These are phyloP conservation scores for Senecio squalidus DNA, from an alignment of 140 eudicot species.

Conservation along the genomic window DNA sequence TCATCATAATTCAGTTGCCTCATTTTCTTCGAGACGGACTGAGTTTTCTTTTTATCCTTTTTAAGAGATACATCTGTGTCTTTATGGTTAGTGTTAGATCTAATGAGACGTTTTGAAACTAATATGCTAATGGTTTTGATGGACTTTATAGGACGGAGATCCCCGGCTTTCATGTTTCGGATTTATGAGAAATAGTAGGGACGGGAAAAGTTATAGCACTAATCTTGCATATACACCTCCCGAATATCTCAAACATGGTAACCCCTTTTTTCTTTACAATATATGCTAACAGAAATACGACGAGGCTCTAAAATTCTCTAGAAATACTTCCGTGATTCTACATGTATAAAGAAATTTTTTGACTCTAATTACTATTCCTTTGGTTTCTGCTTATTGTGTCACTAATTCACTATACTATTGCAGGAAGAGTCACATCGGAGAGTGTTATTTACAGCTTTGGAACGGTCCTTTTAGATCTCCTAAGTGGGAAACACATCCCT, in stretches of 20 bases:
- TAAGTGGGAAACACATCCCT: constrained; percentile 95
- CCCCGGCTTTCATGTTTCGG: constrained; percentile 93
- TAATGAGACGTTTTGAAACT: not conserved
- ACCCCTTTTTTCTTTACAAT: constrained; percentile 3
- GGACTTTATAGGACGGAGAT: constrained; percentile 71
- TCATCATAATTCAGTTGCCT: not conserved
- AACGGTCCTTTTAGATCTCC: constrained; percentile 75
- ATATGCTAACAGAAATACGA: not conserved
- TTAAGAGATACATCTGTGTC: not conserved
- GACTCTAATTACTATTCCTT: not conserved
- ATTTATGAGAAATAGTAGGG: constrained; percentile 84
- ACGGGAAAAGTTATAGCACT: constrained; percentile 92
- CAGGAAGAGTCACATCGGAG: constrained; percentile 88
- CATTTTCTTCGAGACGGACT: not conserved
- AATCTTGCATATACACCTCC: constrained; percentile 97
- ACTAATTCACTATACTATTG: constrained; percentile 13
- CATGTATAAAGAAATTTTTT: not conserved
- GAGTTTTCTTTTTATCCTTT: not conserved
- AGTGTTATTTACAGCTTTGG: constrained; percentile 92
- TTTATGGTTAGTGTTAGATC: not conserved
- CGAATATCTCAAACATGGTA: constrained; percentile 86
- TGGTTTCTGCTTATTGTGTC: not conserved
- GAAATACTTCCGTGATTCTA: not conserved
- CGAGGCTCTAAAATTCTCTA: not conserved
- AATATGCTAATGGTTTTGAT: not conserved